phyloP scores from a whole-genome alignment of 805 yeast species.

The Cyberlindnera petersonii region DNA sequence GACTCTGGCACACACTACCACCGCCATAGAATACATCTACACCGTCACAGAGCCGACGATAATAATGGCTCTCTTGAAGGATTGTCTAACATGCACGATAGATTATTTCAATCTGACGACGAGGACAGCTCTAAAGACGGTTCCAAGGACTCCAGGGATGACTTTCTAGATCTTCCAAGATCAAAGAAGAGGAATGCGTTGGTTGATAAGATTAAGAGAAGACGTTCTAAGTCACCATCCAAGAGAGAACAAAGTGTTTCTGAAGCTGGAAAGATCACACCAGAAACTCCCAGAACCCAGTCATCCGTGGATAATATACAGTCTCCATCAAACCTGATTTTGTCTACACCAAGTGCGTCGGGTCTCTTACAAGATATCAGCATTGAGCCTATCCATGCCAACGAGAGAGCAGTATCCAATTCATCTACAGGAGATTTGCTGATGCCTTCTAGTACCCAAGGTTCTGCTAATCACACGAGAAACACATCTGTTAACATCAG shows the following conservation, averaged over 20 bases:
- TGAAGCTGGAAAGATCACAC: constrained; percentile 3
- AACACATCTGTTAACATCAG: constrained; percentile 2
- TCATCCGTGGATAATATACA: not conserved
- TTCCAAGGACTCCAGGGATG: constrained; percentile 22
- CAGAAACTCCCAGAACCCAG: not conserved
- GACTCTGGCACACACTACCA: not conserved
- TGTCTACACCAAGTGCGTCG: not conserved
- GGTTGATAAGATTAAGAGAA: constrained; percentile 17
- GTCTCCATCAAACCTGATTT: not conserved
- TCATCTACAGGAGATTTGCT: constrained; percentile 4
- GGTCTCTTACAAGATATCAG: constrained; percentile 17
- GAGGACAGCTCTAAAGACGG: constrained; percentile 11
- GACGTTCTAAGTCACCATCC: constrained; percentile 25
- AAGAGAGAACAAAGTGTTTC: constrained; percentile 11
- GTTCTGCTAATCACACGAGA: constrained; percentile 2
- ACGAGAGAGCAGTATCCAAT: constrained; percentile 7
- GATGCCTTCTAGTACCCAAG: not conserved
- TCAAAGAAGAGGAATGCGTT: constrained; percentile 19
- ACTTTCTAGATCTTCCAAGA: constrained; percentile 12
- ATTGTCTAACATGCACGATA: constrained; percentile 20
- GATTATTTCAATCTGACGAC: constrained; percentile 18
- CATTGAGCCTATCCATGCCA: constrained; percentile 24
- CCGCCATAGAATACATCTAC: constrained; percentile 10
- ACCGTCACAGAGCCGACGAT: constrained; percentile 5
- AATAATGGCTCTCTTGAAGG: constrained; percentile 5